A percentile compares a stretch with the other conserved stretches of the same genome.
phyloP scores from a whole-genome alignment of 2,329 filamentous ascomycete genomes.

The Trichophyton rubrum region DNA sequence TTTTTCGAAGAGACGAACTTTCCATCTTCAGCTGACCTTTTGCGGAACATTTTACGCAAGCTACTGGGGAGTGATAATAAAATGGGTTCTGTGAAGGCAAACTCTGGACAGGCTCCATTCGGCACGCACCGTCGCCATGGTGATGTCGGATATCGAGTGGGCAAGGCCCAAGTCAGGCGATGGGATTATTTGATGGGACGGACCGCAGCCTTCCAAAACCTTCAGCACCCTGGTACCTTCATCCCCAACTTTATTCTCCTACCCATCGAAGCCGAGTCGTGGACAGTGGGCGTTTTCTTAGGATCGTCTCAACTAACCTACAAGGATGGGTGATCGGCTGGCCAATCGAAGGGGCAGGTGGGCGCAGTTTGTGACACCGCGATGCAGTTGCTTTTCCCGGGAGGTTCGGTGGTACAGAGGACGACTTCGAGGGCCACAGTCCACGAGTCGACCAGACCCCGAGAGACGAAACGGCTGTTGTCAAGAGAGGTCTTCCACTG shows the following conservation, averaged over 20 bases:
- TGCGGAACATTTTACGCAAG: background rate
- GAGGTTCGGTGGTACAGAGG: background rate
- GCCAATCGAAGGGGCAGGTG: background rate
- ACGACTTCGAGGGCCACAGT: background rate
- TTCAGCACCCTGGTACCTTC: background rate
- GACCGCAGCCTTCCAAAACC: background rate
- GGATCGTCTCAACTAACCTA: background rate
- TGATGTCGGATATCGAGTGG: background rate
- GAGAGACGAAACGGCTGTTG: background rate
- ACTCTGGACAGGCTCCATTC: background rate
- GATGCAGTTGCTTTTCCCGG: background rate
- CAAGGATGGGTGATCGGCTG: background rate
- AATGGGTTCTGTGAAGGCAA: background rate
- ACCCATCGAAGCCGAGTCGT: constrained; percentile 1
- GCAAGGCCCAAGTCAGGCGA: background rate
- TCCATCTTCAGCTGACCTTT: background rate
- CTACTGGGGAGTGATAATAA: background rate
- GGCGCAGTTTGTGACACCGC: constrained; percentile 1
- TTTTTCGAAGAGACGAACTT: background rate
- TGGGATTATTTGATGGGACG: background rate
- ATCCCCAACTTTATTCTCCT: background rate
- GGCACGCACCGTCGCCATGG: background rate
- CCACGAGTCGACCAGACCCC: background rate
- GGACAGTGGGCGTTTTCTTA: constrained; percentile 1
- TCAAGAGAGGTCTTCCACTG: background rate